Conservation (phyloP, 106 monocot species). For the Dendrobium chrysotoxum region DNA sequence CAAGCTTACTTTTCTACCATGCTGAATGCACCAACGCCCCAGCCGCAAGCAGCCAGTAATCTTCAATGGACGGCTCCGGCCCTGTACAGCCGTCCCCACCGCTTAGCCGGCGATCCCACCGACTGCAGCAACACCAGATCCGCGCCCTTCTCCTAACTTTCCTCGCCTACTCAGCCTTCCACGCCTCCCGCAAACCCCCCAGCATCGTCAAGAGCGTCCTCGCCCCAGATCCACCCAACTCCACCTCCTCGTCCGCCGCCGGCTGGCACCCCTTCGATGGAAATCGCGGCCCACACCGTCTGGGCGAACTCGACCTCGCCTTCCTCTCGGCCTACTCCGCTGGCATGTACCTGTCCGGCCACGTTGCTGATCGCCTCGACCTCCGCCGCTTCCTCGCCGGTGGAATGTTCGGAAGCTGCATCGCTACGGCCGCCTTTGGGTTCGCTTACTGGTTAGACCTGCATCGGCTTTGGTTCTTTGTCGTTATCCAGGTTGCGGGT, state of each 20-base stretch:
- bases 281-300: conserved; percentile 61
- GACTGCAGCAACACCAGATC: neutral
- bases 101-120: neutral
- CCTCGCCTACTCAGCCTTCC: conserved; percentile 79
- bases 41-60: too few relatives aligned
- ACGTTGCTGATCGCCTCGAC: conserved; percentile 60
- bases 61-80: neutral
- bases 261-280: conserved; percentile 73
- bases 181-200: conserved; percentile 95
- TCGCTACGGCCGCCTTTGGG: conserved; percentile 41
- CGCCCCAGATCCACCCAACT: conserved; percentile 18
- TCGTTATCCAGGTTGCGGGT: conserved; percentile 44
- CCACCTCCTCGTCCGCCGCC: conserved; percentile 1
- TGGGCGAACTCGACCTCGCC: conserved; percentile 89
- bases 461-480: conserved; percentile 50
- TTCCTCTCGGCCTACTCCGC: conserved; percentile 82
- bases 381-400: conserved; percentile 58
- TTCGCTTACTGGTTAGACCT: conserved; percentile 48
- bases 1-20: too few relatives aligned
- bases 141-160: conserved; percentile 67
- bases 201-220: conserved; percentile 86
- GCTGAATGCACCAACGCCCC: too few relatives aligned
- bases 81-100: neutral
- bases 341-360: conserved; percentile 79
- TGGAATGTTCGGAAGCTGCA: conserved; percentile 47